Conservation (phyloP, 139 green algal genomes). For the Chloropicon primus region DNA sequence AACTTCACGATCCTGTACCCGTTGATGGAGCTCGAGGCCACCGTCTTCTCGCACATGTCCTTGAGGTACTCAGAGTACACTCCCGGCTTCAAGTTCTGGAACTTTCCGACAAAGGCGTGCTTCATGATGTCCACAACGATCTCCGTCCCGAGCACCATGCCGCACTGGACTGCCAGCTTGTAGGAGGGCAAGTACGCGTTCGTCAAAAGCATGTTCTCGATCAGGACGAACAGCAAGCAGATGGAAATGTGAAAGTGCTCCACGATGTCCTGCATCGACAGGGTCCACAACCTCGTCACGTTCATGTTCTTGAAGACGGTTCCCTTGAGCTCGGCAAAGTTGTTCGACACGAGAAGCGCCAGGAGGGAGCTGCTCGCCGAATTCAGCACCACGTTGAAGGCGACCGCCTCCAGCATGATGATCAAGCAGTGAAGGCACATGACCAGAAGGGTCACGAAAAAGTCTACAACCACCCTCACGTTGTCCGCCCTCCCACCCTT, state of each 20-base stretch:
- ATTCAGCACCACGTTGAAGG: slow-evolving; percentile 67
- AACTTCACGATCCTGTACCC: slow-evolving; percentile 15
- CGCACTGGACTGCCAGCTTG: not conserved
- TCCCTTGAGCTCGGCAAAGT: slow-evolving; percentile 86
- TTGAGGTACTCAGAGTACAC: slow-evolving; percentile 27
- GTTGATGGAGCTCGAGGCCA: slow-evolving; percentile 8
- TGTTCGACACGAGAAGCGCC: slow-evolving; percentile 70
- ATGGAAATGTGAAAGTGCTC: slow-evolving; percentile 68
- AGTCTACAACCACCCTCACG: slow-evolving; percentile 32
- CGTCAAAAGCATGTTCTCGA: slow-evolving; percentile 20
- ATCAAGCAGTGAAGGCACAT: slow-evolving; percentile 37
- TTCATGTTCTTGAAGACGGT: slow-evolving; percentile 59
- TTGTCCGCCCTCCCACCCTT: not conserved
- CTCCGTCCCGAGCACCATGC: slow-evolving; percentile 24
- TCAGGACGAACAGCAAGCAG: slow-evolving; percentile 25
- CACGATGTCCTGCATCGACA: slow-evolving; percentile 64
- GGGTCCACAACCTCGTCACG: slow-evolving; percentile 33
- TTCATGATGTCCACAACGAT: slow-evolving; percentile 73
- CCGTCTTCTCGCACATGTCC: slow-evolving; percentile 22
- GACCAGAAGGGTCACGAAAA: slow-evolving; percentile 29
- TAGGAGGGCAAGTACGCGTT: not conserved
- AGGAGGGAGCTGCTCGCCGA: slow-evolving; percentile 55
- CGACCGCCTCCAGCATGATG: slow-evolving; percentile 49
- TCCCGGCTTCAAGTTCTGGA: slow-evolving; percentile 57
- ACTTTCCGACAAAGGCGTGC: slow-evolving; percentile 80